Evolutionary conservation across 1,284 basidiomycete species (phyloP).

Genomic region (Leccinum ponderosum): DNA sequence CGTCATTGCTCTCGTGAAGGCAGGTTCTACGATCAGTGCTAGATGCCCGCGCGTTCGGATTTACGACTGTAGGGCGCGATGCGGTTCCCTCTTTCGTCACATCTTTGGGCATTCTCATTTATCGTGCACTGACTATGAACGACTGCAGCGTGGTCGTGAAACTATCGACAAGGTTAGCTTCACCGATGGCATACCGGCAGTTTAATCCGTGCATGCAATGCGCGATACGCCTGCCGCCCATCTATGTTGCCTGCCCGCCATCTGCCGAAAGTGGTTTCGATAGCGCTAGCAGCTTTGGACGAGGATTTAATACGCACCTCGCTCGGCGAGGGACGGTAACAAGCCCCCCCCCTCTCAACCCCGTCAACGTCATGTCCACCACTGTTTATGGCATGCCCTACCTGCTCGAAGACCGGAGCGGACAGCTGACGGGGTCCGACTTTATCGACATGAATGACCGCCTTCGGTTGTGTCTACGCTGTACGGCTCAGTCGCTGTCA

Average conservation of each 20-base stretch:
- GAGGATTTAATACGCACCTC: constrained; percentile 27
- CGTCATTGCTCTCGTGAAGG: constrained; percentile 27
- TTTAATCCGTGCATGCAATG: constrained; percentile 14
- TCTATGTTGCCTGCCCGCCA: constrained; percentile 12
- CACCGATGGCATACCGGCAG: constrained; percentile 25
- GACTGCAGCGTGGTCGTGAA: constrained; percentile 18
- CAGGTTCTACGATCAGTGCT: constrained; percentile 8
- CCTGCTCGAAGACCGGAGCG: constrained; percentile 64
- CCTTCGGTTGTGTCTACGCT: constrained; percentile 49
- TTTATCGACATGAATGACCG: constrained; percentile 65
- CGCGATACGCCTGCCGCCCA: constrained; percentile 19
- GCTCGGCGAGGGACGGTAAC: neutral
- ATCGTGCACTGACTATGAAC: constrained; percentile 11
- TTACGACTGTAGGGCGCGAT: constrained; percentile 17
- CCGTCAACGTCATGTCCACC: constrained; percentile 31
- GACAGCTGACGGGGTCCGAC: constrained; percentile 50
- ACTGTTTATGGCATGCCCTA: constrained; percentile 51
- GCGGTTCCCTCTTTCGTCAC: constrained; percentile 21
- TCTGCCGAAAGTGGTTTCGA: constrained; percentile 25
- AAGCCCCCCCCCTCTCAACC: neutral
- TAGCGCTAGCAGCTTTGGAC: constrained; percentile 7
- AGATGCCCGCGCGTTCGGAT: constrained; percentile 4
- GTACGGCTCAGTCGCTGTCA: constrained; percentile 42
- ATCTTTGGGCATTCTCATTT: constrained; percentile 12
- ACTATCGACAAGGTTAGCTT: constrained; percentile 18